Evolutionary conservation across 2,329 filamentous ascomycete genomes (phyloP).

Genomic region (Elsinoe ampelina): DNA sequence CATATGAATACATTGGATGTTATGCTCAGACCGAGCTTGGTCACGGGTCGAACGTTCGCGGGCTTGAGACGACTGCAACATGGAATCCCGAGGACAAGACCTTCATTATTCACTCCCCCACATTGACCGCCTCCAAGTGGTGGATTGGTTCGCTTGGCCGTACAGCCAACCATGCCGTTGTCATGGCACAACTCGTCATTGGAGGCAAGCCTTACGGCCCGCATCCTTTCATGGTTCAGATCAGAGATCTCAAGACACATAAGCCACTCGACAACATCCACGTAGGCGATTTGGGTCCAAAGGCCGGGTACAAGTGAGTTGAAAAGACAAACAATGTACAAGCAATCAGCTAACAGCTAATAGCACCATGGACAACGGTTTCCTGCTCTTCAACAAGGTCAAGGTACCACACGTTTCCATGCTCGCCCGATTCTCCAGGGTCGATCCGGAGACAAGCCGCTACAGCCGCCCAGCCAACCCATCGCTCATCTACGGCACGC

Average conservation of each 20-base stretch:
- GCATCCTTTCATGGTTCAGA: constrained; percentile 69
- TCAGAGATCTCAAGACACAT: constrained; percentile 61
- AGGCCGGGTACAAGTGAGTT: constrained; percentile 59
- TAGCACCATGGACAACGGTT: constrained; percentile 69
- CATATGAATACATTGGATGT: constrained; percentile 66
- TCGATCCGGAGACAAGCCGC: constrained; percentile 59
- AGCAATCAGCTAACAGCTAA: background rate
- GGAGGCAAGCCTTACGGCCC: constrained; percentile 60
- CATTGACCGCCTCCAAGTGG: constrained; percentile 70
- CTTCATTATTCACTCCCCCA: constrained; percentile 64
- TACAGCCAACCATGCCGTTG: constrained; percentile 66
- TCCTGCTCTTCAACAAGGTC: constrained; percentile 65
- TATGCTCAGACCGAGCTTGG: constrained; percentile 76
- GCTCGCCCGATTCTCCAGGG: constrained; percentile 59
- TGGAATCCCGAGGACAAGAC: constrained; percentile 67
- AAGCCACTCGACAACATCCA: constrained; percentile 59
- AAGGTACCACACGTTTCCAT: constrained; percentile 67
- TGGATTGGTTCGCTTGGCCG: constrained; percentile 74
- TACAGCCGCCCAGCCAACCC: constrained; percentile 59
- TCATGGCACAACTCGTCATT: constrained; percentile 68
- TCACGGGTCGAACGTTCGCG: constrained; percentile 67
- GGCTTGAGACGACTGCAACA: constrained; percentile 62
- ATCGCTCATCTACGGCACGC: constrained; percentile 61
- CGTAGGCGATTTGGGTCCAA: constrained; percentile 72
- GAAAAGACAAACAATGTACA: background rate